A percentile compares a stretch with the other conserved stretches of the same genome.
phyloP scores from a whole-genome alignment of 257 asterid genomes.

The Thymus quinquecostatus region DNA sequence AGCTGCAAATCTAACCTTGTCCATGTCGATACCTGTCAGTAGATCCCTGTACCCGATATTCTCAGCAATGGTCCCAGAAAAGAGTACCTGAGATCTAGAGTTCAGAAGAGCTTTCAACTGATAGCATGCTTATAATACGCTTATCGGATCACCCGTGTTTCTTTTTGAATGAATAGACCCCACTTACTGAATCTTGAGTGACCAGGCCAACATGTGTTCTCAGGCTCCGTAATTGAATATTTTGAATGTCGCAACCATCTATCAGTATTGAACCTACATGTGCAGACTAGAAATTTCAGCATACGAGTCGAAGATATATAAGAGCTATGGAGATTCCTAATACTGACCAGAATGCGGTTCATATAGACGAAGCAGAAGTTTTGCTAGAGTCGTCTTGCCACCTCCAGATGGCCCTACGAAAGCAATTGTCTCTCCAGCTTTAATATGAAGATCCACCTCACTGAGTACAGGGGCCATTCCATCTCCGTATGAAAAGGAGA shows the following conservation, averaged over 20 bases:
- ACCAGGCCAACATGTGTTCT: conserved; percentile 89
- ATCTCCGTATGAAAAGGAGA: conserved; percentile 70
- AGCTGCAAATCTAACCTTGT: conserved; percentile 72
- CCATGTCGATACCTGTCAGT: conserved; percentile 72
- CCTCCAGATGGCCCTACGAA: conserved; percentile 99
- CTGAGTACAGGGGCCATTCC: conserved; percentile 54
- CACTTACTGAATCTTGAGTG: conserved; percentile 82
- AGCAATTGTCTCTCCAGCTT: conserved; percentile 88
- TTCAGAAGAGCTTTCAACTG: conserved; percentile 14
- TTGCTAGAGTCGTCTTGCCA: conserved; percentile 86
- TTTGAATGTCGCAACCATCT: conserved; percentile 70
- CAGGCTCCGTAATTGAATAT: conserved; percentile 60
- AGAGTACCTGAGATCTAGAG: conserved; percentile 57
- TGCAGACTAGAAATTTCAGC: conserved; percentile 25
- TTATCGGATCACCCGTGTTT: neutral
- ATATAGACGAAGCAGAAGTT: conserved; percentile 93
- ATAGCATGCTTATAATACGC: neutral
- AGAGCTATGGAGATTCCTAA: conserved; percentile 9
- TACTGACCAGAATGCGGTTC: conserved; percentile 74
- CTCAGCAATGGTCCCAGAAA: conserved; percentile 86
- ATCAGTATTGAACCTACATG: conserved; percentile 65
- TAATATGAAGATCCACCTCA: conserved; percentile 64
- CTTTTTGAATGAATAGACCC: conserved; percentile 2
- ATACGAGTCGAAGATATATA: neutral
- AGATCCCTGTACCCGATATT: conserved; percentile 89